A percentile compares a stretch with the other conserved stretches of the same genome.
These are phyloP conservation scores for Penicillium antarcticum DNA, from an alignment of 495 filamentous ascomycete genomes.

Conservation along the genomic window DNA sequence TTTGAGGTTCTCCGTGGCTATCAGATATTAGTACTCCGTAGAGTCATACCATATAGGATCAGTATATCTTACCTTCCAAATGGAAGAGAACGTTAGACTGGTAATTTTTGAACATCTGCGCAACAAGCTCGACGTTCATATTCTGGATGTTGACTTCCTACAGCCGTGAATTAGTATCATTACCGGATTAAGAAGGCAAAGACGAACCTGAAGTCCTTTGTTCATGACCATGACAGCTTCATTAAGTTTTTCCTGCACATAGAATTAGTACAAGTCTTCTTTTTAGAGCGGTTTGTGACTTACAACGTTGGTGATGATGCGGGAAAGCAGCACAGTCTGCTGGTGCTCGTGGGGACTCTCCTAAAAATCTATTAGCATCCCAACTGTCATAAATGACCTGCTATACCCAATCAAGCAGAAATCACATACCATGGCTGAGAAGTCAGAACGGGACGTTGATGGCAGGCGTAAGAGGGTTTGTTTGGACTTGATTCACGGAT, in stretches of 20 bases:
- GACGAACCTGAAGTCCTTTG: conserved; percentile 74
- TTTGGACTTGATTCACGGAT: conserved; percentile 7
- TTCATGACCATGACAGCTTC: conserved; percentile 91
- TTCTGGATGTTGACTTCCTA: conserved; percentile 98
- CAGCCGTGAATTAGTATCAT: neutral
- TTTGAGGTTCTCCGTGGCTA: conserved; percentile 82
- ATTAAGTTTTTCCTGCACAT: conserved; percentile 87
- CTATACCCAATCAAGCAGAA: neutral
- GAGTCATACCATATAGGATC: neutral
- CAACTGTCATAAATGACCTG: neutral
- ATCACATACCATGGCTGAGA: conserved; percentile 15
- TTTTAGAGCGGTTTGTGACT: conserved; percentile 11
- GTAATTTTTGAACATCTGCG: conserved; percentile 99
- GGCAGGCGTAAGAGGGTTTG: conserved; percentile 7
- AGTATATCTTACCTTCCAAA: conserved; percentile 71
- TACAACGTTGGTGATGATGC: conserved; percentile 97
- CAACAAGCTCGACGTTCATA: conserved; percentile 96
- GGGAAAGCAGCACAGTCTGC: conserved; percentile 85
- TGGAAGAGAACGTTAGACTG: conserved; percentile 97
- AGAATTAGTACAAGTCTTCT: neutral
- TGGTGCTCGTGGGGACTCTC: conserved; percentile 98
- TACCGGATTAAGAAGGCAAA: neutral
- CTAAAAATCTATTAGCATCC: conserved; percentile 40
- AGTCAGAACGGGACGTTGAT: neutral
- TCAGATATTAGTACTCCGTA: neutral